Base-by-base conservation (phyloP, 768 basidiomycete species). In the Tricholoma bakamatsutake region DNA sequence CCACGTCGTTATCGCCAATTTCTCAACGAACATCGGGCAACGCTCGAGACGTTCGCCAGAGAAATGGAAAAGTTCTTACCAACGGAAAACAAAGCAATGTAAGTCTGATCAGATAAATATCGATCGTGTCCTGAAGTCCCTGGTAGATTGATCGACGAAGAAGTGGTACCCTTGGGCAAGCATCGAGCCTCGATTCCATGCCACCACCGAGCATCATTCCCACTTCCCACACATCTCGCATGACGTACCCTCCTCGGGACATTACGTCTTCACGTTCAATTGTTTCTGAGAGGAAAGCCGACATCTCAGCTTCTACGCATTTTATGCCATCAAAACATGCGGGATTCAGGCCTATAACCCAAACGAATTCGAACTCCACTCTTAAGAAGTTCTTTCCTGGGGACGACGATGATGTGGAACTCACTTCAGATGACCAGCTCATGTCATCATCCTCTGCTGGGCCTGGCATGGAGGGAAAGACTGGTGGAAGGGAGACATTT, bases 331-430 rank as follows among this genome's bases (percentile, higher is more conserved):
- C 43, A n/a, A 83, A 75, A 65, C 71, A 75, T 54, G 65, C 76
- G 1, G 82, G 84, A 11, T 88, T 89, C 69, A 88, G 81, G 62
- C 87, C 88, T 4, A 87, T 90, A 24, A 80, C 76, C 5, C 75
- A 79, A 59, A 56, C 71, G 54, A 78, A 71, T 62, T 77, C 71
- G 54, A 78, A 71, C 63, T 77, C 80, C 33, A 80, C 84, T 15
- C 73, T 94, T 47, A 87, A 85, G 67, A 80, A 77, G 62, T 93
- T 93, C 71, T 94, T 94, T 66, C 90, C 91, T 18, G 82, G 80
- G 1, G 90, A 92, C 50, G 90, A 92, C 18, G 88, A 89, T 17
- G 88, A 89, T 34, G 76, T 81, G 60, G 75, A 77, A 31, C 62
- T 65, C 52, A 66, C 65, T 30, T 57, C 66, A n/a, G 64, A 68